Base-by-base conservation (phyloP, 345 rosid species). In the Populus tremula region DNA sequence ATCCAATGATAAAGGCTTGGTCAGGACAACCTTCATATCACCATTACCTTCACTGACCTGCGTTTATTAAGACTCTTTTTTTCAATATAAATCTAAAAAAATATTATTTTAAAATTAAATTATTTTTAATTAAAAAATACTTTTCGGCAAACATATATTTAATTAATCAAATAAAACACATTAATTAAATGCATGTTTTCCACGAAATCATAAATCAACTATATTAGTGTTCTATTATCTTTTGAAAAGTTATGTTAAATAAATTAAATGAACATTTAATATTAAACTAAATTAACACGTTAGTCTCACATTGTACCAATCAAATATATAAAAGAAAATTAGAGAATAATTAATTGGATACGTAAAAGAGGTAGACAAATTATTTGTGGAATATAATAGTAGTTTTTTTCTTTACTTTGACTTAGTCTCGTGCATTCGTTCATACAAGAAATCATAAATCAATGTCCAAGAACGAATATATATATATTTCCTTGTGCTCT, bases 1-100 rank as follows among this genome's bases (percentile, higher is more conserved):
- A 3, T 85, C 84, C 2, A 88, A 64, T 21, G 86, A 73, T 3
- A 88, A 67, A 5, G 94, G 96, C 79, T 85, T 84, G 0, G 88
- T 82, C 16, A 94, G 75, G 16, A 88, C 86, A 21, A 89, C 79
- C 56, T 45, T 83, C 39, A 8, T 81, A 33, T 72, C 83, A 1
- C 8, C 73, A 6, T 64, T 54, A 21, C 39, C 82, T 66, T 64
- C 80, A 20, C 61, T 70, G 49, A 82, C 80, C 89, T 86, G 81
- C 74, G 29, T 6, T 3, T 29, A 27, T 33, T 25, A 4, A 33
- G 36, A 33, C 5, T 0, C 5, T 33, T 4, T 33, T 31, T 33
- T 33, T 33, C 5, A 33, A 33, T 4, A 33, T 33, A 33, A 33
- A 33, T 33, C 36, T 33, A 33, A 33, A 33, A 33, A 33, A 33